Evolutionary conservation across 305 asterid genomes (phyloP), one percentile per base, ranked within the genome.

Genomic region (Fraxinus albicans): DNA sequence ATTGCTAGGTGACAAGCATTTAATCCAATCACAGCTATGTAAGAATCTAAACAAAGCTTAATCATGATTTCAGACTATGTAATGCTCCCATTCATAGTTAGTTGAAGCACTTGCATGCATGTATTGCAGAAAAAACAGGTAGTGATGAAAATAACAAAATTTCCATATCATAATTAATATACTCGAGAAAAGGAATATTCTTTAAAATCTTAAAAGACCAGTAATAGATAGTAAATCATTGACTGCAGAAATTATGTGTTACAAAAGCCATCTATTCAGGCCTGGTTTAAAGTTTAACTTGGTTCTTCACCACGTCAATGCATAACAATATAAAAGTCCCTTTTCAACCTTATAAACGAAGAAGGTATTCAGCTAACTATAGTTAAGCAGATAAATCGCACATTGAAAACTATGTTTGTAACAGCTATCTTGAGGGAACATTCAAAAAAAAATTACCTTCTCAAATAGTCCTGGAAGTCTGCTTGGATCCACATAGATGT

Each of bases 401-500:
- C 78, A 17, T 8, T 38, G 23, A 40, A 44, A 80, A 27, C 38
- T 19, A 82, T 65, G 53, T 36, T 27, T 13, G 1, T 55, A 78
- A 17, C 76, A 19, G 73, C 50, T 53, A 13, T 50, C 78, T 31
- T 12, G 34, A 38, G 74, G 31, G 19, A 70, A 23, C 36, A 47
- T 80, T 58, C 76, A 60, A 21, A 83, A 79, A 73, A 83, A 79
- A 67, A 83, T 86, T 89, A 93, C 98, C 93, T 3, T 84, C 85
- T 86, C 91, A 86, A 88, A 88, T 78, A 96, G 90, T 86, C 88
- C 94, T 31, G 98, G 88, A 84, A 96, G 99, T 83, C 58, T 81
- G 85, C 91, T 87, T 79, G 97, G 92, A 72, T 93, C 92, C 87
- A 94, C 92, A 77, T 90, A 91, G 74, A 92, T 85, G 87, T 96